Base-by-base conservation (phyloP, 2,329 filamentous ascomycete species). In the Neonectria sp. region DNA sequence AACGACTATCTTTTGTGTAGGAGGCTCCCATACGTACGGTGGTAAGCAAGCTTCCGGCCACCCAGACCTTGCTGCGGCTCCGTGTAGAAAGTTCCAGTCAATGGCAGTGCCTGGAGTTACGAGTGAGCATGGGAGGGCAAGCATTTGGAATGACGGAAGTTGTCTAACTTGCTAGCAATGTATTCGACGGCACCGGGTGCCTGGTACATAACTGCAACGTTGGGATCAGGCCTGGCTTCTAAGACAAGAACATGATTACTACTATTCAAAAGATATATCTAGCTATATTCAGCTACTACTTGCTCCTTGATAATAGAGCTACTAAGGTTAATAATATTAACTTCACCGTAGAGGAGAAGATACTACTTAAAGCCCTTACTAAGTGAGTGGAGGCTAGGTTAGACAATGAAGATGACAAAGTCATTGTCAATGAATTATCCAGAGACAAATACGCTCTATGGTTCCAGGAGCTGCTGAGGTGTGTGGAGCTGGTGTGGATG, bases 11-110 rank as follows among this genome's bases (percentile, higher is more conserved):
- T 29, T 7, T 45, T 1, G 13, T 31, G 24, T 43, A 11, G 35
- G 21, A 40, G 24, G 9, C 7, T 55, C 1, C 2, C 8, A 56
- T 43, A 40, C 53, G 37, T 56, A 52, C 57, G 57, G 27, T 60
- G 45, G 21, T 60, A 60, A 4, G 31, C 31, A n/a, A 60, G 57
- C 21, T 27, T 60, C 45, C 45, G 45, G 5, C 46, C 57, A 3
- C 46, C 57, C 13, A 60, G 46, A 7, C 57, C 57, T 51, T 60
- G 29, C 24, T 60, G 57, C 3, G 57, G 57, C 29, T 48, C 46
- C 8, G 57, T 51, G 31, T 60, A 48, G 21, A 29, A 60, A 60
- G 24, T 35, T 51, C 46, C 57, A 60, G 57, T 60, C 57, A 29
- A 60, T 51, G 3, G 57, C 45, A 60, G 57, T 49, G 21, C 46